These are phyloP conservation scores for Plasmodium sp. DNA, from an alignment of 169 alveolate species.

Conservation along the genomic window DNA sequence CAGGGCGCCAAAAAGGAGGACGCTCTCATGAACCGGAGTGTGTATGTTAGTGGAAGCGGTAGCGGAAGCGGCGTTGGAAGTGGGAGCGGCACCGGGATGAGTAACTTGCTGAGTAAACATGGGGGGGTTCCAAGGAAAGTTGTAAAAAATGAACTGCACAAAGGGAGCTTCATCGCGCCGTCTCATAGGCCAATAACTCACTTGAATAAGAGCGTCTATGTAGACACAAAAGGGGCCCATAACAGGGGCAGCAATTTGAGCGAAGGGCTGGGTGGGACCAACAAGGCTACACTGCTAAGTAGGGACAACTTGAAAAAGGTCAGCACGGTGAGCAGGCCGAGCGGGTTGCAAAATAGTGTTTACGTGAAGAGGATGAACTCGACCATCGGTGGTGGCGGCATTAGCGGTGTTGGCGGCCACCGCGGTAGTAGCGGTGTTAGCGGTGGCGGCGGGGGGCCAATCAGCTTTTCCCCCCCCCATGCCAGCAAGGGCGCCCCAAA, in stretches of 20 bases:
- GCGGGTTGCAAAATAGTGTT: conserved; percentile 40
- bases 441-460: background rate
- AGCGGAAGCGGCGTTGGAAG: background rate
- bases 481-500: background rate
- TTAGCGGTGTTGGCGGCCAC: background rate
- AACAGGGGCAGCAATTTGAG: conserved; percentile 3
- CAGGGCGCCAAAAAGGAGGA: conserved; percentile 2
- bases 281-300: background rate
- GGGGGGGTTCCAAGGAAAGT: background rate
- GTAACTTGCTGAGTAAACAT: background rate
- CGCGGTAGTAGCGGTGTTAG: background rate
- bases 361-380: conserved; percentile 15
- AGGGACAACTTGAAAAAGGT: conserved; percentile 6
- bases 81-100: background rate
- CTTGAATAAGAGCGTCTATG: conserved; percentile 40
- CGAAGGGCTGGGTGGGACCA: background rate
- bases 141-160: conserved; percentile 3
- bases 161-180: background rate
- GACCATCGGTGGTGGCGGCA: background rate
- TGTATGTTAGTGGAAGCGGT: background rate
- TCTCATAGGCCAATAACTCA: background rate
- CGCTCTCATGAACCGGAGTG: background rate
- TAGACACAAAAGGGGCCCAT: conserved; percentile 4
- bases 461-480: background rate
- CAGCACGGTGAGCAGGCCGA: background rate